These are phyloP conservation scores for Gymnopilus dilepis DNA, from an alignment of 768 basidiomycete genomes.

Conservation along the genomic window DNA sequence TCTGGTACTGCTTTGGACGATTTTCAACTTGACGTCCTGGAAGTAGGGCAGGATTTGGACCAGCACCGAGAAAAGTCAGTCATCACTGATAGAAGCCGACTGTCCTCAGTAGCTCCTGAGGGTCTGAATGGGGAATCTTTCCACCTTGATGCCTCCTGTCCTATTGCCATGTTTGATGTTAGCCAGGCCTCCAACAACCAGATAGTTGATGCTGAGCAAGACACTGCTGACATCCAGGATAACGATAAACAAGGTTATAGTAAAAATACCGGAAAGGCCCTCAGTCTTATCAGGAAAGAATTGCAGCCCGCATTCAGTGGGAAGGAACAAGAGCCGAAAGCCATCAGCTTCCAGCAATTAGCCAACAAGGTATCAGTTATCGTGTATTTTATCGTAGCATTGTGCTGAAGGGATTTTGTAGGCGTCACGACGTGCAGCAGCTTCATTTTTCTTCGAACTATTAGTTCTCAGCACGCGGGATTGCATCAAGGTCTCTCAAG, in stretches of 20 bases:
- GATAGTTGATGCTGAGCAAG: conserved; percentile 34
- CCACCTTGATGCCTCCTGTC: conserved; percentile 74
- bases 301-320: conserved; percentile 56
- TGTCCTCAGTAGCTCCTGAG: conserved; percentile 72
- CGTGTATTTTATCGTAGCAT: too few relatives aligned
- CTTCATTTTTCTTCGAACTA: conserved; percentile 97
- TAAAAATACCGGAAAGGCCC: conserved; percentile 87
- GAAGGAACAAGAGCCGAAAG: conserved; percentile 50
- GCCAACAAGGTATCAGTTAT: conserved; percentile 84
- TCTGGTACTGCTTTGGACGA: conserved; percentile 64
- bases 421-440: conserved; percentile 90
- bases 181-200: conserved; percentile 58
- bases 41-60: conserved; percentile 50
- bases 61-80: conserved; percentile 53
- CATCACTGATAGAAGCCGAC: conserved; percentile 57
- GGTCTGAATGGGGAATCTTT: conserved; percentile 39
- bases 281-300: conserved; percentile 75
- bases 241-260: conserved; percentile 79
- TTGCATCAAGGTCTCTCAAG: conserved; percentile 82
- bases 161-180: conserved; percentile 82
- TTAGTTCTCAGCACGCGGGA: conserved; percentile 94
- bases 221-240: conserved; percentile 38
- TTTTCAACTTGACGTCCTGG: conserved; percentile 72
- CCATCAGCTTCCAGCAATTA: conserved; percentile 79
- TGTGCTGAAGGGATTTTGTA: conserved; percentile 34